A percentile compares a stretch with the other conserved stretches of the same genome.
phyloP scores from a whole-genome alignment of 805 yeast genomes.

The Teunomyces panamensis region DNA sequence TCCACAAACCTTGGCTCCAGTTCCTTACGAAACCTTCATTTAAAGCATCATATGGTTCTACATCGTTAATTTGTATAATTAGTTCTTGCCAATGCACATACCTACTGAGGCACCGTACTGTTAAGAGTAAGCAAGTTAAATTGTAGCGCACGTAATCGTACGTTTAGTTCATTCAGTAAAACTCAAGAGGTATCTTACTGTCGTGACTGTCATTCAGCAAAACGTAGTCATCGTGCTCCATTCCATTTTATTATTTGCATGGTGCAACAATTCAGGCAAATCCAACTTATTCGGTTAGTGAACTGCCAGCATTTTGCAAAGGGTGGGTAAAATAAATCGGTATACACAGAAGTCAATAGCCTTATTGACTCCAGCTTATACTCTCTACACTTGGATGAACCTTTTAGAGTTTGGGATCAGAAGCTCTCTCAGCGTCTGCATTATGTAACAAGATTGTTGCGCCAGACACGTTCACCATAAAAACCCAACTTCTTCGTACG shows the following conservation, averaged over 20 bases:
- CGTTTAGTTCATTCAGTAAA: constrained; percentile 6
- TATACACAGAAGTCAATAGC: neutral
- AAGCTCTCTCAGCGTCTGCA: constrained; percentile 44
- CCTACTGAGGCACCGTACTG: neutral
- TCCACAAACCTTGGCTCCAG: constrained; percentile 98
- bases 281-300: neutral
- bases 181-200: constrained; percentile 6
- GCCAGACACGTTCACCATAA: constrained; percentile 49
- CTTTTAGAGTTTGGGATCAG: constrained; percentile 33
- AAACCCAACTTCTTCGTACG: constrained; percentile 40
- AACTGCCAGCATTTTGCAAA: neutral
- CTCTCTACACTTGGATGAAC: constrained; percentile 1
- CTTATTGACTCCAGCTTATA: constrained; percentile 1
- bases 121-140: no score
- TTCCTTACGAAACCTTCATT: constrained; percentile 99
- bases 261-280: neutral
- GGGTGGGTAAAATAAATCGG: neutral
- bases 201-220: neutral
- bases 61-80: constrained; percentile 4
- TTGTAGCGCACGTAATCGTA: constrained; percentile 9
- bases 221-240: constrained; percentile 9
- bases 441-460: constrained; percentile 47
- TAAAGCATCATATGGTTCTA: constrained; percentile 38
- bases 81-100: constrained; percentile 4
- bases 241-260: neutral